phyloP scores from a whole-genome alignment of 495 filamentous ascomycete genomes.

The Penicillium cinerascens region DNA sequence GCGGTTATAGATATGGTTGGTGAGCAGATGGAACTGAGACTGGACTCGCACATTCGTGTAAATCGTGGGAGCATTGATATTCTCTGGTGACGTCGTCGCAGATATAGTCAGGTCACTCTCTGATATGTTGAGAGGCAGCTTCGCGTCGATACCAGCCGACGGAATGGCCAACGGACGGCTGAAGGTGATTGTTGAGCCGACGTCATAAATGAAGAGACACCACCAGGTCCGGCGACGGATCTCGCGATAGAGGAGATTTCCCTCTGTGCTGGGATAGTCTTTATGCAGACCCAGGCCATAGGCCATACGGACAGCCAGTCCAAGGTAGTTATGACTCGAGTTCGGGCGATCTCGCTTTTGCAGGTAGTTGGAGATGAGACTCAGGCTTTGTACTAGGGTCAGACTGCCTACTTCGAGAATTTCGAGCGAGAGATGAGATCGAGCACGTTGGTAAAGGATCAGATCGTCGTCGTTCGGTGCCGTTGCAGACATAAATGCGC shows the following conservation, averaged over 20 bases:
- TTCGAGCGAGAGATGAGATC: conserved; percentile 3
- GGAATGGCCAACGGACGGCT: conserved; percentile 4
- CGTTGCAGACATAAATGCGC: conserved; percentile 5
- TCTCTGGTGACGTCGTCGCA: neutral
- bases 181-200: conserved; percentile 5
- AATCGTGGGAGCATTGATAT: conserved; percentile 1
- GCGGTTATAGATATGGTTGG: conserved; percentile 6
- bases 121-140: conserved; percentile 2
- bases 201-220: conserved; percentile 5
- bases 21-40: conserved; percentile 3
- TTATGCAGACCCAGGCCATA: neutral
- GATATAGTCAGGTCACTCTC: conserved; percentile 2
- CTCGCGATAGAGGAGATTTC: conserved; percentile 2
- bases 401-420: conserved; percentile 5
- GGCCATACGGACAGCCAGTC: conserved; percentile 41
- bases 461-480: conserved; percentile 2
- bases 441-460: neutral
- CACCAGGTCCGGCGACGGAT: conserved; percentile 6
- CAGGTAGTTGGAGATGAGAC: conserved; percentile 11
- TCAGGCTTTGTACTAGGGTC: neutral
- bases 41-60: conserved; percentile 5
- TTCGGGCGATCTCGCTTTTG: conserved; percentile 23
- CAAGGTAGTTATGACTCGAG: conserved; percentile 21
- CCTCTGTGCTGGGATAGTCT: neutral
- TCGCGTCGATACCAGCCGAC: conserved; percentile 2